Evolutionary conservation across 805 yeast species (phyloP), one percentile per base, ranked within the genome.

Genomic region (Jamesozyma spencerorum): DNA sequence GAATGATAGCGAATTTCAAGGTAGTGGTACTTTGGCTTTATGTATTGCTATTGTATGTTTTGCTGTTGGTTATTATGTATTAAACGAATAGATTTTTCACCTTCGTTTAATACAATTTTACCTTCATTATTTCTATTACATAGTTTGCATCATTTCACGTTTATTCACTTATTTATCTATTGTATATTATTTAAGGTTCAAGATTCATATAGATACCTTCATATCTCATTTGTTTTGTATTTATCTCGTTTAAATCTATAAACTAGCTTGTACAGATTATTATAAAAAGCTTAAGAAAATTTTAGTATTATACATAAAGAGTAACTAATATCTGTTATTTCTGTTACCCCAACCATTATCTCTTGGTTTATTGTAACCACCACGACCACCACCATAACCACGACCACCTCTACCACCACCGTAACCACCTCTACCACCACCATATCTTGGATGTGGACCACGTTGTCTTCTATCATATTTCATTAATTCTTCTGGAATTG

Each of bases 401-500:
- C 71, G 64, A 41, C 67, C 51, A 34, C 79, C 67, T 45, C 84
- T 74, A 34, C 76, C 60, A 36, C 74, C 58, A 36, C 71, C 55
- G 15, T 75, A 62, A 43, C 78, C 68, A 40, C 75, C 61, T 34
- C 77, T 63, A 39, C 85, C 74, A 46, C 81, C 70, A 39, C 81
- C 75, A 40, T 75, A 66, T 44, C 77, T 67, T 47, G 78, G 69
- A 47, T 74, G 69, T 51, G 81, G 79, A 51, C 85, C 78, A 30
- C 48, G 42, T 43, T 79, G 72, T 47, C 85, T 84, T 60, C 81
- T 79, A 54, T 82, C 85, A 69, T 77, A 79, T 61, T 77, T 79
- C 60, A 73, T 72, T 57, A 92, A 74, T 60, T 78, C 85, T 40
- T 81, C 81, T 50, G 95, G 94, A 53, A 92, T 69, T 45, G 75